phyloP scores from a whole-genome alignment of 371 early-diverging fungal genomes.

The Mortierella sp. region DNA sequence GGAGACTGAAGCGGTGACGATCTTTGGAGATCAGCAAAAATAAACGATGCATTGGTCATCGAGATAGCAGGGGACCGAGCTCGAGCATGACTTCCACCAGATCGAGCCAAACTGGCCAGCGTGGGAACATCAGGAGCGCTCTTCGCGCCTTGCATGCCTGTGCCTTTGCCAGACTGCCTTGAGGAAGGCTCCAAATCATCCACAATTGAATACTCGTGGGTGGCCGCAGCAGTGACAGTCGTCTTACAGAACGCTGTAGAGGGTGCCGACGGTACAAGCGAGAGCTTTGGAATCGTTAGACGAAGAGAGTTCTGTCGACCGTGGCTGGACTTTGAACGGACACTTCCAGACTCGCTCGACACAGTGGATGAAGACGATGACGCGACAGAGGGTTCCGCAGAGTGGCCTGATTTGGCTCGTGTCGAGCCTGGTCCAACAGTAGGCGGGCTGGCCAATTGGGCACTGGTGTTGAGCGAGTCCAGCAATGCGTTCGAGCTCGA shows the following conservation, averaged over 20 bases:
- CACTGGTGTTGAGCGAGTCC: conserved; percentile 36
- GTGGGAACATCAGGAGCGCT: conserved; percentile 23
- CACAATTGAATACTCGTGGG: conserved; percentile 20
- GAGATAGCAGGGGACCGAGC: conserved; percentile 38
- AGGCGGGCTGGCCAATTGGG: conserved; percentile 30
- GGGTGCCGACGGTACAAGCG: conserved; percentile 40
- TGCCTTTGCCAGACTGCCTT: conserved; percentile 10
- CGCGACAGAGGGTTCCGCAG: neutral
- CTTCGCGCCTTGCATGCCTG: conserved; percentile 9
- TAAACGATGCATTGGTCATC: conserved; percentile 27
- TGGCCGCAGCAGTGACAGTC: conserved; percentile 36
- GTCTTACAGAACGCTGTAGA: conserved; percentile 50
- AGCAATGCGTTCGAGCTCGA: conserved; percentile 29
- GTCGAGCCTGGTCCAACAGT: neutral
- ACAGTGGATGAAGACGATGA: conserved; percentile 11
- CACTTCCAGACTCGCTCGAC: conserved; percentile 25
- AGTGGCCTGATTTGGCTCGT: neutral
- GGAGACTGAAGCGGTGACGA: conserved; percentile 1
- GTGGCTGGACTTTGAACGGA: conserved; percentile 21
- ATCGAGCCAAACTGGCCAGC: neutral
- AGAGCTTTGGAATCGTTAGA: conserved; percentile 27
- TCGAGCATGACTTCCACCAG: conserved; percentile 3
- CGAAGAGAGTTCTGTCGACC: conserved; percentile 20
- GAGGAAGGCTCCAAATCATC: conserved; percentile 29
- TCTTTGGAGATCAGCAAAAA: conserved; percentile 12